Evolutionary conservation across 257 asterid genomes (phyloP).

Genomic region (Solanum sitiens): DNA sequence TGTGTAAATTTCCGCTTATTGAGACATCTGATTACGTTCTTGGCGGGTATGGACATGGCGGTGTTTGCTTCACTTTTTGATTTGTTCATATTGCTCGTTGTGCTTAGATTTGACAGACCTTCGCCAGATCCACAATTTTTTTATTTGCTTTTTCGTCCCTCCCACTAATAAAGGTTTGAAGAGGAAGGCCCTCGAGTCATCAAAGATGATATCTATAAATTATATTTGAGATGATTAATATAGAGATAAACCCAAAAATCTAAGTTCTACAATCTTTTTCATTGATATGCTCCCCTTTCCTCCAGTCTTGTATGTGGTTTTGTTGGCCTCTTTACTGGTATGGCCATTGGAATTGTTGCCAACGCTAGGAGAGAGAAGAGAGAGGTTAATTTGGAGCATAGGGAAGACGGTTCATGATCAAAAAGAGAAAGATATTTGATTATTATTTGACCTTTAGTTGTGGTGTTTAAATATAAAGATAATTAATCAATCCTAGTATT

Average conservation of each 20-base stretch:
- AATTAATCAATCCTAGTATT: too few species aligned
- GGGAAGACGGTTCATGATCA: too few species aligned
- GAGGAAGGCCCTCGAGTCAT: background rate
- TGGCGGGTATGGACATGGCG: background rate
- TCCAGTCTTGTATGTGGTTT: too few species aligned
- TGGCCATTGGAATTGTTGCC: background rate
- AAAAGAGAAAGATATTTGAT: background rate
- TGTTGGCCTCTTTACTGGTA: too few species aligned
- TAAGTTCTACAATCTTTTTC: too few species aligned
- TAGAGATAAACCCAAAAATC: too few species aligned
- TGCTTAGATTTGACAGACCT: background rate
- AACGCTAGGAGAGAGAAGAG: too few species aligned
- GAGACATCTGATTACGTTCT: background rate
- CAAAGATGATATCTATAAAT: too few species aligned
- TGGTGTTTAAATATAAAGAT: background rate
- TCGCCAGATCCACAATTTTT: background rate
- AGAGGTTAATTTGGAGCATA: background rate
- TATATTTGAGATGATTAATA: too few species aligned
- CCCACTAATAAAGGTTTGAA: background rate
- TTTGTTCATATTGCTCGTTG: background rate
- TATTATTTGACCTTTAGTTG: background rate
- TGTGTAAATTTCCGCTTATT: too few species aligned
- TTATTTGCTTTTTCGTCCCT: background rate
- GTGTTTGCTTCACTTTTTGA: background rate
- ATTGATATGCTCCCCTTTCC: too few species aligned